Conservation (phyloP, 2,329 filamentous ascomycete genomes). For the Thermoascus crustaceus region DNA sequence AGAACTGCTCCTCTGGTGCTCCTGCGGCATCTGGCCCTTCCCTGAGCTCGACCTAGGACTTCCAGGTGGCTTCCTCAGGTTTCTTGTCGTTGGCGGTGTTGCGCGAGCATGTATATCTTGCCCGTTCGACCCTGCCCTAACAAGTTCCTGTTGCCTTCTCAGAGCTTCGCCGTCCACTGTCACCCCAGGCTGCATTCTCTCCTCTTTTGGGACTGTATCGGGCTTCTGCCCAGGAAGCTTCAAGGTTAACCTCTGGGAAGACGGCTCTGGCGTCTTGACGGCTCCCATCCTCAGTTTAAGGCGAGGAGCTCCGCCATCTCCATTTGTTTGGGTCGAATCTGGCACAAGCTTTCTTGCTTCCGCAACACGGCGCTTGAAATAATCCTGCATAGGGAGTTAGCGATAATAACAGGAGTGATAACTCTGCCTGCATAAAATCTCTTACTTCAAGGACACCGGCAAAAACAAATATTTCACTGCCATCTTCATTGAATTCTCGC, state of each 20-base stretch:
- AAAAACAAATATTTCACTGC: conserved; percentile 71
- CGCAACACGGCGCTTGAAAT: conserved; percentile 60
- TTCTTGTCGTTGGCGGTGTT: conserved; percentile 19
- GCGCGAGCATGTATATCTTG: conserved; percentile 12
- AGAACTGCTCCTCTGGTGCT: conserved; percentile 19
- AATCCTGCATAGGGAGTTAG: conserved; percentile 43
- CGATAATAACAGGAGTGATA: conserved; percentile 2
- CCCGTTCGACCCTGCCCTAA: conserved; percentile 39
- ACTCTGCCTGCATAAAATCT: conserved; percentile 8
- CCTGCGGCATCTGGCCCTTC: conserved; percentile 1
- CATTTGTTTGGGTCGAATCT: conserved; percentile 47
- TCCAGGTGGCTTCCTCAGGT: conserved; percentile 29
- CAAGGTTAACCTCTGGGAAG: conserved; percentile 60
- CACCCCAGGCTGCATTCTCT: conserved; percentile 36
- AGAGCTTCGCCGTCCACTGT: conserved; percentile 49
- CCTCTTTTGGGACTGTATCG: conserved; percentile 37
- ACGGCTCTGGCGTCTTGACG: conserved; percentile 30
- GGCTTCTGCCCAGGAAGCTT: conserved; percentile 56
- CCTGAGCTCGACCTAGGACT: conserved; percentile 18
- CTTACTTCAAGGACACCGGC: conserved; percentile 71
- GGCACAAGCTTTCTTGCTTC: conserved; percentile 64
- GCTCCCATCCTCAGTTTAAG: conserved; percentile 68
- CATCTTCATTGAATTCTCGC: conserved; percentile 83
- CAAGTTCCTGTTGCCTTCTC: conserved; percentile 44
- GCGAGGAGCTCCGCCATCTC: conserved; percentile 51